A percentile compares a stretch with the other conserved stretches of the same genome.
These are phyloP conservation scores for Verticillium tricorpus DNA, from an alignment of 2,329 filamentous ascomycete species.

Conservation along the genomic window DNA sequence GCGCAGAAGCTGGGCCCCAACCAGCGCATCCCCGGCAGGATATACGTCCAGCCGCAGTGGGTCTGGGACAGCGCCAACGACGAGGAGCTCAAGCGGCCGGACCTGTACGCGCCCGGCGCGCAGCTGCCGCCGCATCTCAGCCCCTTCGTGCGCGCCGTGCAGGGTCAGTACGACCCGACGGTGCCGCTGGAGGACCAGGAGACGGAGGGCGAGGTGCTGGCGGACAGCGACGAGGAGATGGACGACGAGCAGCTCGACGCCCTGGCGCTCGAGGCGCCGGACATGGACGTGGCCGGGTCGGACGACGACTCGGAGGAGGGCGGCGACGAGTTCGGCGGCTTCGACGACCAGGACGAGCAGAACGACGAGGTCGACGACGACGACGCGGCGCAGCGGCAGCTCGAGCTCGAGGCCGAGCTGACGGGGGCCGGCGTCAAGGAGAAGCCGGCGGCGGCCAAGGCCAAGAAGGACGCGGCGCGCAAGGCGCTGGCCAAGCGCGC, in stretches of 20 bases:
- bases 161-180: constrained; percentile 88
- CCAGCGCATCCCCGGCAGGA: constrained; percentile 81
- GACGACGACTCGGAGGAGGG: constrained; percentile 45
- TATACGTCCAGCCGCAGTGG: constrained; percentile 96
- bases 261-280: constrained; percentile 28
- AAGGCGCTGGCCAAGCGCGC: constrained; percentile 68
- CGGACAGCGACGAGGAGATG: constrained; percentile 55
- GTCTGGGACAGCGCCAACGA: constrained; percentile 97
- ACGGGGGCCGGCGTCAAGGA: constrained; percentile 59
- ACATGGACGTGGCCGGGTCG: constrained; percentile 46
- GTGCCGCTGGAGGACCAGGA: constrained; percentile 83
- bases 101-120: constrained; percentile 85
- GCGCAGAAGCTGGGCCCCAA: constrained; percentile 55
- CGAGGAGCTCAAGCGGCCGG: constrained; percentile 78
- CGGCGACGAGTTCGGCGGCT: constrained; percentile 40
- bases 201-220: constrained; percentile 76
- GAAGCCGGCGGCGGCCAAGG: constrained; percentile 48
- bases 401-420: constrained; percentile 89
- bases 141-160: constrained; percentile 85
- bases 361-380: constrained; percentile 43
- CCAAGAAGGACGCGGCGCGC: constrained; percentile 65
- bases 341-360: constrained; percentile 38
- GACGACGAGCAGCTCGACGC: constrained; percentile 41
- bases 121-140: constrained; percentile 91
- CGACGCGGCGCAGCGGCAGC: constrained; percentile 71